These are phyloP conservation scores for Adansonia grandidieri DNA, from an alignment of 441 rosid species.

Conservation along the genomic window DNA sequence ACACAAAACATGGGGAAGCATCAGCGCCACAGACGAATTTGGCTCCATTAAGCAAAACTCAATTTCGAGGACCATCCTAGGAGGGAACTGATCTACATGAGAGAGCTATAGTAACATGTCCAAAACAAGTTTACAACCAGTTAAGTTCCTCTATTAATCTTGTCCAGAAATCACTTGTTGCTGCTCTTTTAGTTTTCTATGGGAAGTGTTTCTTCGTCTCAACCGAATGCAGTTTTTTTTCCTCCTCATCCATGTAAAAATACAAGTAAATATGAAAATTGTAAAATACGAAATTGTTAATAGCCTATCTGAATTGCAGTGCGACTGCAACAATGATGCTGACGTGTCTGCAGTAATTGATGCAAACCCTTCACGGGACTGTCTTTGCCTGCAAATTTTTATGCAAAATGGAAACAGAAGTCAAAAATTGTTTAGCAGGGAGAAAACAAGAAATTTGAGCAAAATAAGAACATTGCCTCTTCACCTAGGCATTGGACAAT, in stretches of 20 bases:
- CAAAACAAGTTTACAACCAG: slow-evolving; percentile 5
- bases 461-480: not conserved
- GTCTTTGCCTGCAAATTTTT: slow-evolving; percentile 43
- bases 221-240: slow-evolving; percentile 14
- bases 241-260: slow-evolving; percentile 33
- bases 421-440: too few relatives aligned
- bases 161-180: not conserved
- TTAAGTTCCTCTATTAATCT: slow-evolving; percentile 3
- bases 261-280: slow-evolving; percentile 39
- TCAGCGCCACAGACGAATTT: too few relatives aligned
- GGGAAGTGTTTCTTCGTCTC: slow-evolving; percentile 18
- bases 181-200: slow-evolving; percentile 21
- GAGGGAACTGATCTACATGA: not conserved
- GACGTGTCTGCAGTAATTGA: slow-evolving; percentile 38
- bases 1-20: too few relatives aligned
- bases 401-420: not conserved
- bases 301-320: slow-evolving; percentile 36
- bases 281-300: slow-evolving; percentile 31
- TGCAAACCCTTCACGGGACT: slow-evolving; percentile 53
- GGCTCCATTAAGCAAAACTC: not conserved
- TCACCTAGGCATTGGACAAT: not conserved
- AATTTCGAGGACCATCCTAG: not conserved
- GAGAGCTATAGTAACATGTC: not conserved
- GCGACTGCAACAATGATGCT: slow-evolving; percentile 23
- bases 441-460: not conserved